Conservation (phyloP, 306 rosid genomes). For the Cucumis melo region DNA sequence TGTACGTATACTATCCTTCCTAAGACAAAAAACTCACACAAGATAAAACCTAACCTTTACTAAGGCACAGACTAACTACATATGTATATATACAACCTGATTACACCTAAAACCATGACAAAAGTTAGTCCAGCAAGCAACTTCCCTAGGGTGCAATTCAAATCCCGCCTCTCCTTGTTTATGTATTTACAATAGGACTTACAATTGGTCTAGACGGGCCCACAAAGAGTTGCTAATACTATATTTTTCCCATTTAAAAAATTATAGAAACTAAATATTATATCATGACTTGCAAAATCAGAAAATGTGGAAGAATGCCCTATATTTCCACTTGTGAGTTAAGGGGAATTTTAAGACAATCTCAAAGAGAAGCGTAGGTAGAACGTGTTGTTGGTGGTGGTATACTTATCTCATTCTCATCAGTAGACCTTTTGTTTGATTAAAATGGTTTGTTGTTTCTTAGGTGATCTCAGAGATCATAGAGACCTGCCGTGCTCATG, state of each 20-base stretch:
- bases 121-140: too few species aligned
- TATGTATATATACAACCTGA: too few species aligned
- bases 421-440: not conserved
- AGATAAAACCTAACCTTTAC: too few species aligned
- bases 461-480: conserved; percentile 88
- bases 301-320: not conserved
- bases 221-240: not conserved
- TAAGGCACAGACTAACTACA: too few species aligned
- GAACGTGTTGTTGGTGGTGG: not conserved
- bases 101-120: too few species aligned
- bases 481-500: conserved; percentile 79
- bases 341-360: not conserved
- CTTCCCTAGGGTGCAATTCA: too few species aligned
- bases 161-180: too few species aligned
- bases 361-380: not conserved
- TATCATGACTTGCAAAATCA: not conserved
- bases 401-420: not conserved
- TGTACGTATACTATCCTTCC: too few species aligned
- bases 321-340: not conserved
- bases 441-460: not conserved
- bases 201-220: not conserved
- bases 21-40: too few species aligned
- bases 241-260: not conserved
- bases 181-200: too few species aligned
- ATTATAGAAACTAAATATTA: not conserved